These are phyloP conservation scores for Dactylellina leptospora DNA, from an alignment of 2,329 filamentous ascomycete species.

Conservation along the genomic window DNA sequence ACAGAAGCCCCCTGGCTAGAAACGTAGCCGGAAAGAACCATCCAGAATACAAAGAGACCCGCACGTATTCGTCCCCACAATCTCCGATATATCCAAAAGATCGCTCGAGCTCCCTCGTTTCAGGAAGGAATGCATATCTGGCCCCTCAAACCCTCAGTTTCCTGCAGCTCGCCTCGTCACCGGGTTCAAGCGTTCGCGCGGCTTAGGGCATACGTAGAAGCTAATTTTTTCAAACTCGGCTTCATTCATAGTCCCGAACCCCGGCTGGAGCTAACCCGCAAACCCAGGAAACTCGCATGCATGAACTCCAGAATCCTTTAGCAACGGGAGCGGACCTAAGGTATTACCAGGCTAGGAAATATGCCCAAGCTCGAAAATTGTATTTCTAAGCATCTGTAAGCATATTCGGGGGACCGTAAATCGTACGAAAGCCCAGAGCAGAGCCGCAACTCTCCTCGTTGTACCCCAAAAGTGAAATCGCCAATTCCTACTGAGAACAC, in stretches of 20 bases:
- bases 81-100: neutral
- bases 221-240: neutral
- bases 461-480: no score
- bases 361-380: neutral
- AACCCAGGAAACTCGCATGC: neutral
- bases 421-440: neutral
- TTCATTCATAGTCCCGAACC: conserved; percentile 5
- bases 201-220: no score
- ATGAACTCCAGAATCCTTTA: neutral
- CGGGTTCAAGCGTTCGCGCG: no score
- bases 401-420: neutral
- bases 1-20: conserved; percentile 2
- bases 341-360: neutral
- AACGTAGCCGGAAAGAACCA: conserved; percentile 14
- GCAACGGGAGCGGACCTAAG: no score
- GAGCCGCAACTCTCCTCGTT: no score
- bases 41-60: conserved; percentile 19
- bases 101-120: neutral
- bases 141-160: neutral
- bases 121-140: conserved; percentile 10
- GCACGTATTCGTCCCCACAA: neutral
- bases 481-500: no score
- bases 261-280: conserved; percentile 1
- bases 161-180: neutral
- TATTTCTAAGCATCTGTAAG: conserved; percentile 22